A percentile compares a stretch with the other conserved stretches of the same genome.
Conservation (phyloP, 768 basidiomycete genomes). For the Coprinellus micaceus region DNA sequence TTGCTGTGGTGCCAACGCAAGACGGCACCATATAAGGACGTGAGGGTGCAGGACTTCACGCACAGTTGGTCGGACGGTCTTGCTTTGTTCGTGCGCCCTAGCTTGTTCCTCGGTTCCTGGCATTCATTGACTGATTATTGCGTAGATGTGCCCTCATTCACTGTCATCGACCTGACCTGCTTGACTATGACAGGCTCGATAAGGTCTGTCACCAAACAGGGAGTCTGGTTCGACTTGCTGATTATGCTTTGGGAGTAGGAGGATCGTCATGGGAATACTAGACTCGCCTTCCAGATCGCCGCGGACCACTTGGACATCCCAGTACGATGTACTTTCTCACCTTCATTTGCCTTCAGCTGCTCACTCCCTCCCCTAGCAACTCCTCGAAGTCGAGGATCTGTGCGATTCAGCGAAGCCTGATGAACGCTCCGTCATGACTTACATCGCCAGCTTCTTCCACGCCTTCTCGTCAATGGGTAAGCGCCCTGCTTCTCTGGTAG, state of each 20-base stretch:
- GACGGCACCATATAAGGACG: constrained; percentile 86
- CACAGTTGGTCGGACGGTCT: constrained; percentile 92
- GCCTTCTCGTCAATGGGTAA: constrained; percentile 95
- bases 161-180: constrained; percentile 90
- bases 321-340: constrained; percentile 42
- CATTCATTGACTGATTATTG: constrained; percentile 7
- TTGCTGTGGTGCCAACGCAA: constrained; percentile 98
- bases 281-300: constrained; percentile 83
- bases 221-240: neutral
- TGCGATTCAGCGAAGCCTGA: constrained; percentile 87
- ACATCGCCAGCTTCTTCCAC: constrained; percentile 96
- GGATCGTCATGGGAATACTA: constrained; percentile 80
- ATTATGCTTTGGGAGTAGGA: constrained; percentile 36
- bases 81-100: constrained; percentile 66
- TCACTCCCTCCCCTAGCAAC: constrained; percentile 46
- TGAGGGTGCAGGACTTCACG: constrained; percentile 92
- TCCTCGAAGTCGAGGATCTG: constrained; percentile 94
- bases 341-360: constrained; percentile 1
- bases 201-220: constrained; percentile 49
- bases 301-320: constrained; percentile 88
- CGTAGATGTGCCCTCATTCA: constrained; percentile 94
- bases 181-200: constrained; percentile 84
- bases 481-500: constrained; percentile 17
- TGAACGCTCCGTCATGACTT: constrained; percentile 97
- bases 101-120: constrained; percentile 2